phyloP scores from a whole-genome alignment of 768 basidiomycete species.

The Phlebiopsis flavidoalba region DNA sequence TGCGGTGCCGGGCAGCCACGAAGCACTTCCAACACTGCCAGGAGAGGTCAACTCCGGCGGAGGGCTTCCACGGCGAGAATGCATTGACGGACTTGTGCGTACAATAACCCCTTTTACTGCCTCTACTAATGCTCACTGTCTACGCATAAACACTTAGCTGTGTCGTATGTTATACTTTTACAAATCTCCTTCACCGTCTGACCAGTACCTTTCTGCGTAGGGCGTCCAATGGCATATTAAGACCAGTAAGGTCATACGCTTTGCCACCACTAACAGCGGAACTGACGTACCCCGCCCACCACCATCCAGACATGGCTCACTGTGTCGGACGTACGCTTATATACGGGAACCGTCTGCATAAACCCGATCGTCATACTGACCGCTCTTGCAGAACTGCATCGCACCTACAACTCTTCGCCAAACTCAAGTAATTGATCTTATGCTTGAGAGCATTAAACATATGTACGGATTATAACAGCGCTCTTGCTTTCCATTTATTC shows the following conservation, averaged over 20 bases:
- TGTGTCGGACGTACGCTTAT: constrained; percentile 75
- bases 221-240: constrained; percentile 19
- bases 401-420: constrained; percentile 81
- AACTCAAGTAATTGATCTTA: constrained; percentile 45
- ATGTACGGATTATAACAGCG: background rate
- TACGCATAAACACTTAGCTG: constrained; percentile 16
- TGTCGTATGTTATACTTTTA: constrained; percentile 12
- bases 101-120: background rate
- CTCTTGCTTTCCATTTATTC: no score
- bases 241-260: constrained; percentile 60
- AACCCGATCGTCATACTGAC: background rate
- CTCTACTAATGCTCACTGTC: background rate
- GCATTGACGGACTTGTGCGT: constrained; percentile 79
- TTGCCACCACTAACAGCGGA: background rate
- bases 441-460: background rate
- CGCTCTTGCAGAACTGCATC: constrained; percentile 36
- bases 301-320: constrained; percentile 76
- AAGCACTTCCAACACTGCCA: constrained; percentile 90
- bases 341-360: background rate
- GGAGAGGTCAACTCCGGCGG: constrained; percentile 74
- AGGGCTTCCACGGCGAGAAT: constrained; percentile 92
- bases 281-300: background rate
- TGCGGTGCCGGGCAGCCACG: constrained; percentile 69
- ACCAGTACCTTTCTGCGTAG: background rate
- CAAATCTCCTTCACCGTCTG: background rate